Percentiles rank a stretch among this genome's conserved stretches.
These are phyloP conservation scores for Drosera spatulata DNA, from an alignment of 179 eudicot genomes.

Conservation along the genomic window DNA sequence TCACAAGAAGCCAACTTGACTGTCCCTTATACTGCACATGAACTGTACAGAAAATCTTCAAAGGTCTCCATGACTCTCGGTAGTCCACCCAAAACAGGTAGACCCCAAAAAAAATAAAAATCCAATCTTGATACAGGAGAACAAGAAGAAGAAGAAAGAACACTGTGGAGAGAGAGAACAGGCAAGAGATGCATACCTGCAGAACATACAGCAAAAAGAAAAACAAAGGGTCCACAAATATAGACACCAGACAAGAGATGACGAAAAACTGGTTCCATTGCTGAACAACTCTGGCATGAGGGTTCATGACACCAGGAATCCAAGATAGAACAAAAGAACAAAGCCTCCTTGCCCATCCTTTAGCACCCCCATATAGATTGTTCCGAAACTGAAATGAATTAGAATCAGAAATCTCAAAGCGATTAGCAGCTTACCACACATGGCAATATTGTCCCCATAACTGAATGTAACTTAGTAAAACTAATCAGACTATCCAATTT, in stretches of 20 bases:
- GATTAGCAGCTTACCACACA: too few relatives aligned
- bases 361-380: constrained; percentile 60
- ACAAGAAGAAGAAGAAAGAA: neutral
- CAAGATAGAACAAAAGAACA: constrained; percentile 24
- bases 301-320: constrained; percentile 66
- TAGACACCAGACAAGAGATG: constrained; percentile 48
- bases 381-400: constrained; percentile 37
- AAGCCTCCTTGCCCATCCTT: constrained; percentile 51
- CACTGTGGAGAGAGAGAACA: neutral
- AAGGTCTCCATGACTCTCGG: too few relatives aligned
- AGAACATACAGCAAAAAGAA: constrained; percentile 47
- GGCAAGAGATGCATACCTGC: constrained; percentile 20
- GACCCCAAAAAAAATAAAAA: too few relatives aligned
- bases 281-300: constrained; percentile 53
- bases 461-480: too few relatives aligned
- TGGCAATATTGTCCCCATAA: too few relatives aligned
- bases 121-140: neutral
- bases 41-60: too few relatives aligned
- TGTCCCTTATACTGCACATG: too few relatives aligned
- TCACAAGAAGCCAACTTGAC: too few relatives aligned
- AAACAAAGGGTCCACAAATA: constrained; percentile 67
- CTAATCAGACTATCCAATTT: too few relatives aligned
- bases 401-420: neutral
- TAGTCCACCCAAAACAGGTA: too few relatives aligned
- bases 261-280: constrained; percentile 65